Conservation (phyloP, 192 early-diverging fungal genomes). For the Glomus cerebriforme region DNA sequence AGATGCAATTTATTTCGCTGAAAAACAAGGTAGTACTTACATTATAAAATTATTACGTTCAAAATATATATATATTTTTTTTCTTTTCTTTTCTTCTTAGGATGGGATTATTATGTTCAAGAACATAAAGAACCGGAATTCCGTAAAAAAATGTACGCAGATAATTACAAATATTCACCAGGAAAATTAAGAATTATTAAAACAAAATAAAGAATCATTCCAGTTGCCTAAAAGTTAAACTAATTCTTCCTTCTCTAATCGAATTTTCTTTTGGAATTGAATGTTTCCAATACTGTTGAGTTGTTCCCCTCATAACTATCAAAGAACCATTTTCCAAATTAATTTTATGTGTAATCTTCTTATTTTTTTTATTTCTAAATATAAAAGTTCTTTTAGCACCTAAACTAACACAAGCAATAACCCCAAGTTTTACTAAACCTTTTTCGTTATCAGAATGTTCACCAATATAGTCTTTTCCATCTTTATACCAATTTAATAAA, state of each 20-base stretch:
- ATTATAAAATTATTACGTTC: background rate
- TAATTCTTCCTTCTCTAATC: slow-evolving; percentile 13
- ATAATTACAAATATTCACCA: slow-evolving; percentile 89
- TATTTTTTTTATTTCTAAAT: slow-evolving; percentile 23
- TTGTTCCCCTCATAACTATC: slow-evolving; percentile 29
- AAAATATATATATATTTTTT: background rate
- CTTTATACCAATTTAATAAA: slow-evolving; percentile 32
- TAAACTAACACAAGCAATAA: slow-evolving; percentile 24
- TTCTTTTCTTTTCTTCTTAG: slow-evolving; percentile 25
- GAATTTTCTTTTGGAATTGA: slow-evolving; percentile 19
- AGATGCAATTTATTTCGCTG: slow-evolving; percentile 91
- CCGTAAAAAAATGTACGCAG: slow-evolving; percentile 83
- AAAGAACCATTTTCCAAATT: slow-evolving; percentile 13
- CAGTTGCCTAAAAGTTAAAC: slow-evolving; percentile 24
- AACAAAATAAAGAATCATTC: slow-evolving; percentile 69
- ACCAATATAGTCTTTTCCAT: slow-evolving; percentile 25
- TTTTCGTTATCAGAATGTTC: slow-evolving; percentile 27
- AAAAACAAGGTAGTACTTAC: slow-evolving; percentile 72
- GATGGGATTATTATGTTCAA: slow-evolving; percentile 90
- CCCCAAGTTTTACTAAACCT: background rate
- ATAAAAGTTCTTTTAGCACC: slow-evolving; percentile 27
- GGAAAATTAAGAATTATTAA: slow-evolving; percentile 78
- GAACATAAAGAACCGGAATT: slow-evolving; percentile 83
- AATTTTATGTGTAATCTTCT: background rate
- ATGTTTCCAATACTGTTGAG: slow-evolving; percentile 29